These are phyloP conservation scores for Zygosaccharomyces pseudobailii DNA, from an alignment of 1,139 yeast species.

Conservation along the genomic window DNA sequence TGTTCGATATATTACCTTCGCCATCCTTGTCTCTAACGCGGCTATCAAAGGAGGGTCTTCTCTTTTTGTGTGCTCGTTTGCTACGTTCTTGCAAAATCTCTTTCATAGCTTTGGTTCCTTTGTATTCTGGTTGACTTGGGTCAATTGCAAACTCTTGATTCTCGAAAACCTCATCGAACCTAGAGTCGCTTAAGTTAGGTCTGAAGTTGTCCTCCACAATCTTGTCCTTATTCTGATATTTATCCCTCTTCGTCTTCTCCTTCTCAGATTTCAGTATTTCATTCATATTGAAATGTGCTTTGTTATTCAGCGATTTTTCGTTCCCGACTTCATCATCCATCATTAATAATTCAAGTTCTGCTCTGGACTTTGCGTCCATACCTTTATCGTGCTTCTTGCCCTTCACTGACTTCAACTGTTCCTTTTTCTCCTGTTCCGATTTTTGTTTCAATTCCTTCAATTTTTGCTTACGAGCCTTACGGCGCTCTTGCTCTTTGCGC, in stretches of 20 bases:
- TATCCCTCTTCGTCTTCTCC: conserved; percentile 45
- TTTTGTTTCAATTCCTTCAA: conserved; percentile 53
- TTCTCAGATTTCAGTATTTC: conserved; percentile 72
- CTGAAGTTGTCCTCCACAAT: conserved; percentile 58
- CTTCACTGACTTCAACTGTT: conserved; percentile 29
- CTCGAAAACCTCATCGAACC: conserved; percentile 85
- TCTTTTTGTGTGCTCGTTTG: conserved; percentile 42
- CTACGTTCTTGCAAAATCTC: conserved; percentile 71
- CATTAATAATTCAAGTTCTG: conserved; percentile 69
- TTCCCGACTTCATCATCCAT: conserved; percentile 58
- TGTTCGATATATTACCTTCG: conserved; percentile 16
- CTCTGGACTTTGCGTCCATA: conserved; percentile 44
- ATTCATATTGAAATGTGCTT: conserved; percentile 71
- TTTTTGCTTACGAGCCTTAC: conserved; percentile 72
- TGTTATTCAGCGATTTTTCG: conserved; percentile 38
- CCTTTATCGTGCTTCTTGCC: conserved; percentile 22
- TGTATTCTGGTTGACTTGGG: conserved; percentile 83
- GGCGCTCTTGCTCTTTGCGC: conserved; percentile 90
- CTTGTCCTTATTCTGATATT: conserved; percentile 49
- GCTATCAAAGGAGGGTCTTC: conserved; percentile 10
- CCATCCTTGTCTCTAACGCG: conserved; percentile 5
- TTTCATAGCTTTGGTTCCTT: conserved; percentile 83
- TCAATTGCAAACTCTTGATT: conserved; percentile 89
- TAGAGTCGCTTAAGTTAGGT: conserved; percentile 69
- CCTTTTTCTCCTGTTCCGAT: conserved; percentile 40